Evolutionary conservation across 345 rosid species (phyloP).

Genomic region (Garcia nutans): DNA sequence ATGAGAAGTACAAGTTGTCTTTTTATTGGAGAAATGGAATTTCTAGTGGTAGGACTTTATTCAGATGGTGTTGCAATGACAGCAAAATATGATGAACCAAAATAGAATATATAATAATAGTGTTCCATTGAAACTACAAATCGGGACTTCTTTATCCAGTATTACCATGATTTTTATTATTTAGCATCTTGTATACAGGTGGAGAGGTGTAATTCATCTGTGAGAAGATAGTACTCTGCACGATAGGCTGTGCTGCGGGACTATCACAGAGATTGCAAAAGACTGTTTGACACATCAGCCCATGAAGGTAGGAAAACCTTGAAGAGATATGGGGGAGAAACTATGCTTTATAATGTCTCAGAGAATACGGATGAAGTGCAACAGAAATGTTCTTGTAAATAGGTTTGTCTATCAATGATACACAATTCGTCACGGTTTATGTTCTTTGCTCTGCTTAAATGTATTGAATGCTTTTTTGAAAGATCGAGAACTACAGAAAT

Average conservation of each 20-base stretch:
- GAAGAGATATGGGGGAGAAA: conserved; percentile 23
- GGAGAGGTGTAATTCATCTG: conserved; percentile 36
- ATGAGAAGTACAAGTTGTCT: too few species aligned
- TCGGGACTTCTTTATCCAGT: background rate
- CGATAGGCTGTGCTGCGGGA: conserved; percentile 49
- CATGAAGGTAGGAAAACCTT: conserved; percentile 28
- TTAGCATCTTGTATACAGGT: conserved; percentile 31
- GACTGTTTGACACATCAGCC: conserved; percentile 39
- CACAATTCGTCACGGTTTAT: background rate
- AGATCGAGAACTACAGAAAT: background rate
- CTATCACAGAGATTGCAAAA: conserved; percentile 41
- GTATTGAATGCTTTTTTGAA: background rate
- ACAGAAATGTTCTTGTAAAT: conserved; percentile 21
- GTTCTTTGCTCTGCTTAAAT: background rate
- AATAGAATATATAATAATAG: background rate
- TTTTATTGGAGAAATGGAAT: background rate
- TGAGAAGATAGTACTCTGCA: conserved; percentile 55
- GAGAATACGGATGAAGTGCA: conserved; percentile 23
- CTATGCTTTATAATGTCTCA: conserved; percentile 19
- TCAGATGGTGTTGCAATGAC: background rate
- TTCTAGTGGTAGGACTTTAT: background rate
- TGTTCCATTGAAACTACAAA: background rate
- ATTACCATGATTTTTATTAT: conserved; percentile 1
- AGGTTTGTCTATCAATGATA: conserved; percentile 36
- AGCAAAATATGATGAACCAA: background rate